phyloP scores from a whole-genome alignment of 768 basidiomycete species.

The Boletus insuetus region DNA sequence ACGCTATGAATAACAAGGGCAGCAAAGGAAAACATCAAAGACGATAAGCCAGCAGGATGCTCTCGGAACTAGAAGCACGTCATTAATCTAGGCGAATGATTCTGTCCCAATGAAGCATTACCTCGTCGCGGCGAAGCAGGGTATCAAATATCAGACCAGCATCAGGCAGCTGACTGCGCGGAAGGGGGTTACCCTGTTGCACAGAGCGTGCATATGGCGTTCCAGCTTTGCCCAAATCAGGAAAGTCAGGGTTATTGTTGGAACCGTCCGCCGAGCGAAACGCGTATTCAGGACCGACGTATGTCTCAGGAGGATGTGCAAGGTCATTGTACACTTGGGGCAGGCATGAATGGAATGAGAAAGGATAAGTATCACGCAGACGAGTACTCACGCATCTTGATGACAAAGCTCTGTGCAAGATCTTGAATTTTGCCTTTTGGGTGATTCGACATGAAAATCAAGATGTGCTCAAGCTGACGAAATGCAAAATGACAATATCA shows the following conservation, averaged over 20 bases:
- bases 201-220: slow-evolving; percentile 84
- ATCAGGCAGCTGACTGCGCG: slow-evolving; percentile 70
- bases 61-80: slow-evolving; percentile 52
- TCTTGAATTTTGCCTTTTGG: slow-evolving; percentile 46
- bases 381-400: slow-evolving; percentile 55
- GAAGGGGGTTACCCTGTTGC: slow-evolving; percentile 63
- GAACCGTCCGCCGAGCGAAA: slow-evolving; percentile 79
- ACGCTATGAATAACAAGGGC: slow-evolving; percentile 84
- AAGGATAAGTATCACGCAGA: neutral
- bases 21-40: slow-evolving; percentile 79
- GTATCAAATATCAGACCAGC: slow-evolving; percentile 79
- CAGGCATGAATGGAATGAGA: neutral
- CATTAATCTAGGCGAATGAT: neutral
- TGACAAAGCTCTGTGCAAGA: slow-evolving; percentile 34
- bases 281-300: slow-evolving; percentile 56
- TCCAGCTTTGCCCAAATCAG: slow-evolving; percentile 74
- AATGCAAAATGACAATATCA: neutral
- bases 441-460: slow-evolving; percentile 60
- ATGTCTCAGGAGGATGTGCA: slow-evolving; percentile 72
- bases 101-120: slow-evolving; percentile 24
- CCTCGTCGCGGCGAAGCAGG: slow-evolving; percentile 68
- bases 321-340: slow-evolving; percentile 76
- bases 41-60: slow-evolving; percentile 78
- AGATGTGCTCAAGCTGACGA: slow-evolving; percentile 64
- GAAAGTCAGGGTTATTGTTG: slow-evolving; percentile 66